These are phyloP conservation scores for Phytophthora vignae DNA, from an alignment of 352 stramenopile species.

Conservation along the genomic window DNA sequence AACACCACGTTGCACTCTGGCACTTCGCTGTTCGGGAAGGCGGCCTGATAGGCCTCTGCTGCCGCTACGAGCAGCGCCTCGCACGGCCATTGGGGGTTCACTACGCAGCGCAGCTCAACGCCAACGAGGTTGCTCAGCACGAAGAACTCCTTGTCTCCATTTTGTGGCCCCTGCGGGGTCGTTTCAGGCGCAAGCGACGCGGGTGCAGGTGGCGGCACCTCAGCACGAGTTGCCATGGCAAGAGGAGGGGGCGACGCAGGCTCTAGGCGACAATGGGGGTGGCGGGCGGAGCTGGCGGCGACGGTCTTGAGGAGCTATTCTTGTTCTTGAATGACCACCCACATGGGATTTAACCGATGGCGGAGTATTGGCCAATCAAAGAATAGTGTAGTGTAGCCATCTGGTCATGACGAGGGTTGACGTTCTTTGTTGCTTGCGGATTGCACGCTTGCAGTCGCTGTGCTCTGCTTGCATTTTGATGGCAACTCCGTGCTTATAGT, in stretches of 20 bases:
- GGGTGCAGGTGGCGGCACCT: slow-evolving; percentile 17
- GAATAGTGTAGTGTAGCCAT: slow-evolving; percentile 26
- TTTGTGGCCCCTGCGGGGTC: slow-evolving; percentile 14
- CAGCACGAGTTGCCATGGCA: slow-evolving; percentile 23
- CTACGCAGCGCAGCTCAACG: slow-evolving; percentile 59
- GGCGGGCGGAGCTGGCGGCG: not conserved
- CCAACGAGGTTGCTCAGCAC: slow-evolving; percentile 60
- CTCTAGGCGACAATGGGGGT: slow-evolving; percentile 1
- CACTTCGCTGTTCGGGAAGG: slow-evolving; percentile 70
- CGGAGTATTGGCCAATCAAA: slow-evolving; percentile 34
- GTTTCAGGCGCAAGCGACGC: slow-evolving; percentile 27
- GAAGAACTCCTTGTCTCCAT: slow-evolving; percentile 42
- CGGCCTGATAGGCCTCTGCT: slow-evolving; percentile 67
- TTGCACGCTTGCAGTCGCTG: no score
- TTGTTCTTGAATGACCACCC: slow-evolving; percentile 20
- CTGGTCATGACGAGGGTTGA: slow-evolving; percentile 1
- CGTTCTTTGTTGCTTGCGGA: not conserved
- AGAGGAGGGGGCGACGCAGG: not conserved
- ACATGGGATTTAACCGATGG: slow-evolving; percentile 3
- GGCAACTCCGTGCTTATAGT: slow-evolving; percentile 45
- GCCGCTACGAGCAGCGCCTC: slow-evolving; percentile 70
- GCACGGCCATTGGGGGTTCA: slow-evolving; percentile 70
- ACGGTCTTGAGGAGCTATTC: slow-evolving; percentile 9
- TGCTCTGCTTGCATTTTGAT: not conserved
- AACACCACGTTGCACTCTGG: slow-evolving; percentile 82